A percentile compares a stretch with the other conserved stretches of the same genome.
Conservation (phyloP, 2,329 filamentous ascomycete species). For the Zasmidium cellare region DNA sequence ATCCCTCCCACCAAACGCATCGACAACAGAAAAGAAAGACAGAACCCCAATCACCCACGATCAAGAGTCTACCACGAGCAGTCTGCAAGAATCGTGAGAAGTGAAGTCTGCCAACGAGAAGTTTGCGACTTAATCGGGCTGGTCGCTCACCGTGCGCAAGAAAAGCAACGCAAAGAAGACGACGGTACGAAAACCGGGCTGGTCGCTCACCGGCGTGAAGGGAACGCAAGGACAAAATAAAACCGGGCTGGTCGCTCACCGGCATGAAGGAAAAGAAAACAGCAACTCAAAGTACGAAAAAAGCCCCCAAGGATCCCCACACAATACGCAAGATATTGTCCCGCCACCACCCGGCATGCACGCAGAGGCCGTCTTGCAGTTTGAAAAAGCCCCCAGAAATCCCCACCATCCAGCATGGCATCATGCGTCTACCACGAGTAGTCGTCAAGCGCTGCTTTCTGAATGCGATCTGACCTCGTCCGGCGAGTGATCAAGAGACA, state of each 20-base stretch:
- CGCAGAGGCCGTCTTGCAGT: slow-evolving; percentile 6
- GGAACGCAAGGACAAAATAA: background rate
- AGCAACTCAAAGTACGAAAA: background rate
- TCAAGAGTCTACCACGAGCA: too few relatives aligned
- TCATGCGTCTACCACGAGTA: background rate
- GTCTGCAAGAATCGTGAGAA: too few relatives aligned
- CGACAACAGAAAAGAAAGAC: too few relatives aligned
- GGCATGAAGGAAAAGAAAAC: background rate
- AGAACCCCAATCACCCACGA: too few relatives aligned
- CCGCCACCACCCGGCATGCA: slow-evolving; percentile 7
- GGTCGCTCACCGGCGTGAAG: background rate
- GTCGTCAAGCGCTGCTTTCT: slow-evolving; percentile 2
- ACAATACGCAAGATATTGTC: background rate
- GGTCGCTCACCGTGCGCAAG: too few relatives aligned
- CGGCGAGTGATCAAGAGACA: background rate
- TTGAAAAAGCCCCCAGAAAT: background rate
- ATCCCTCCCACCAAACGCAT: background rate
- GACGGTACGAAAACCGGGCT: background rate
- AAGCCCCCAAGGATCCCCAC: too few relatives aligned
- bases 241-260: background rate
- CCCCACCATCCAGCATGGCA: background rate
- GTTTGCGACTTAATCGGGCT: too few relatives aligned
- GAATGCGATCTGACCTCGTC: too few relatives aligned
- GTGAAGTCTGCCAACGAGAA: too few relatives aligned
- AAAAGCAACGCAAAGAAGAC: too few relatives aligned